A percentile compares a stretch with the other conserved stretches of the same genome.
Evolutionary conservation across 805 yeast genomes (phyloP).

Genomic region (Priceomyces melissophilus): DNA sequence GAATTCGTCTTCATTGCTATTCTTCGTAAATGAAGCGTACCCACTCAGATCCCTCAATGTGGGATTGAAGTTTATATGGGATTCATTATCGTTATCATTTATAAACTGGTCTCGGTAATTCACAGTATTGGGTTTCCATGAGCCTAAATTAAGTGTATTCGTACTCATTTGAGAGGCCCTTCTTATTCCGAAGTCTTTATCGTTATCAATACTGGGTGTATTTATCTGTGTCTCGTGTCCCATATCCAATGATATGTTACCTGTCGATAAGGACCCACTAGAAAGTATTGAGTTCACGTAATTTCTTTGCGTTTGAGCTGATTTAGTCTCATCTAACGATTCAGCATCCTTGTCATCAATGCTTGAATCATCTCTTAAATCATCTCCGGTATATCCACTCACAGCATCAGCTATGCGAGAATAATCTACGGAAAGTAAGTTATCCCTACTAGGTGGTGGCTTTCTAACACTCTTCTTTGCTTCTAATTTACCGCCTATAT

Average conservation of each 20-base stretch:
- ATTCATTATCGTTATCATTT: conserved; percentile 41
- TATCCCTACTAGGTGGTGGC: conserved; percentile 18
- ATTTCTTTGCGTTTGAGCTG: background rate
- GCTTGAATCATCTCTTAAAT: conserved; percentile 6
- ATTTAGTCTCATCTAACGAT: background rate
- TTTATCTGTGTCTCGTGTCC: conserved; percentile 3
- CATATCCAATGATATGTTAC: conserved; percentile 20
- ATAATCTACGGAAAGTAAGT: conserved; percentile 26
- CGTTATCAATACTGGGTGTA: conserved; percentile 1
- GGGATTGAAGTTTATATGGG: conserved; percentile 23
- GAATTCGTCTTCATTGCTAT: conserved; percentile 15
- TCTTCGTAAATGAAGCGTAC: conserved; percentile 33
- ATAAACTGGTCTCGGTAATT: conserved; percentile 48
- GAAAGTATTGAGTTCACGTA: conserved; percentile 11
- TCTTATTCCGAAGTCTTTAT: conserved; percentile 15
- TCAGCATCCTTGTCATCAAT: background rate
- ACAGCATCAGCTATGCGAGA: conserved; percentile 30
- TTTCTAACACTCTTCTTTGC: conserved; percentile 28
- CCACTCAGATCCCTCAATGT: conserved; percentile 13
- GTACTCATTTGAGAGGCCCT: conserved; percentile 34
- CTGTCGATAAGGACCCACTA: conserved; percentile 29
- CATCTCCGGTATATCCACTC: conserved; percentile 24
- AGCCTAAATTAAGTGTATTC: conserved; percentile 44
- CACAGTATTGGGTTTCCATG: conserved; percentile 59
- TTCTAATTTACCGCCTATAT: background rate